These are phyloP conservation scores for Knufia fluminis DNA, from an alignment of 2,329 filamentous ascomycete genomes.

Conservation along the genomic window DNA sequence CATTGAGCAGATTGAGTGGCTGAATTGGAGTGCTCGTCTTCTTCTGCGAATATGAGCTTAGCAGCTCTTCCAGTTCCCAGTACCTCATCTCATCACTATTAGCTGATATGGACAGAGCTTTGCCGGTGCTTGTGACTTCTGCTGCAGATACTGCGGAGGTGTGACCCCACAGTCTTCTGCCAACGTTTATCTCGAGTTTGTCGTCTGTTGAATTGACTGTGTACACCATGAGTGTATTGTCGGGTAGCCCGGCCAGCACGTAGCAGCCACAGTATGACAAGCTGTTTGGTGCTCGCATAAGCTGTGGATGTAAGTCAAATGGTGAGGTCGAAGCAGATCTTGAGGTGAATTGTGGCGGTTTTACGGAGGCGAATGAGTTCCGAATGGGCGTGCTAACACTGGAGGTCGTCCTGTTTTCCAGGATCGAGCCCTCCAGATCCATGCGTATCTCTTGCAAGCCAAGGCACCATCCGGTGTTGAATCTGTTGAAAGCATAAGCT, in stretches of 20 bases:
- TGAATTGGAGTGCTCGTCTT: constrained; percentile 48
- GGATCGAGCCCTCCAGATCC: constrained; percentile 11
- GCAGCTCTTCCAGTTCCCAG: constrained; percentile 72
- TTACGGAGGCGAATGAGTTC: constrained; percentile 3
- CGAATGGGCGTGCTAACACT: constrained; percentile 19
- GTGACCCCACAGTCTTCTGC: constrained; percentile 77
- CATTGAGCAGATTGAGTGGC: constrained; percentile 12
- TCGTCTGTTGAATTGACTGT: constrained; percentile 65
- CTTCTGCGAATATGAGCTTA: constrained; percentile 25
- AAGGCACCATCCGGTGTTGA: constrained; percentile 72
- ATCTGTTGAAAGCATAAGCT: constrained; percentile 72
- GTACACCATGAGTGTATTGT: constrained; percentile 79
- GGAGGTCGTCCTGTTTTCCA: constrained; percentile 16
- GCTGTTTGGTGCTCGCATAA: constrained; percentile 45
- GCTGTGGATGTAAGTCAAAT: constrained; percentile 28
- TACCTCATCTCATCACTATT: constrained; percentile 72
- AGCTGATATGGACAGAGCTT: constrained; percentile 79
- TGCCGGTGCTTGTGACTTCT: constrained; percentile 73
- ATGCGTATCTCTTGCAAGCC: constrained; percentile 77
- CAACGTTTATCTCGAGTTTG: constrained; percentile 58
- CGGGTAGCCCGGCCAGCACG: constrained; percentile 69
- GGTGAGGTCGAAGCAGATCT: constrained; percentile 17
- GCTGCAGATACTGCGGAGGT: constrained; percentile 81
- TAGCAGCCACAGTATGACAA: constrained; percentile 75
- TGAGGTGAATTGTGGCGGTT: constrained; percentile 19